Conservation (phyloP, 192 early-diverging fungal genomes). For the Phycomyces blakesleeanus region DNA sequence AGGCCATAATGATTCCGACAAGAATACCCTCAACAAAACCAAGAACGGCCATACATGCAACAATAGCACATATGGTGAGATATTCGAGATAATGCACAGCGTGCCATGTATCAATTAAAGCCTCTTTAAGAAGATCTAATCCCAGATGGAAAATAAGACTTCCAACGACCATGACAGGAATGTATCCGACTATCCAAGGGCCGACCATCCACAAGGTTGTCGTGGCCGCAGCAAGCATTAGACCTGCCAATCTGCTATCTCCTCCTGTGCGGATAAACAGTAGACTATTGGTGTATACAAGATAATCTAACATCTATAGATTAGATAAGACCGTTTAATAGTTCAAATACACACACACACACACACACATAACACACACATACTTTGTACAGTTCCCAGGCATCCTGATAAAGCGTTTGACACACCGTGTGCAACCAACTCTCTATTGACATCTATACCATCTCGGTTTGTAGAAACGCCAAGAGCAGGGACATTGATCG, state of each 20-base stretch:
- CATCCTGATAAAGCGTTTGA: slow-evolving; percentile 81
- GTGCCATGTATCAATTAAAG: slow-evolving; percentile 81
- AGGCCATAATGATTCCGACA: slow-evolving; percentile 88
- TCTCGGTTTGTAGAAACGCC: slow-evolving; percentile 87
- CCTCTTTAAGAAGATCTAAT: slow-evolving; percentile 89
- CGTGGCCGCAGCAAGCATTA: slow-evolving; percentile 77
- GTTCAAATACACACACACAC: background rate
- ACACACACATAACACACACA: slow-evolving; percentile 16
- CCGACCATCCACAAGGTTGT: slow-evolving; percentile 77
- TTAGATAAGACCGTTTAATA: background rate
- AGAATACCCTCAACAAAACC: slow-evolving; percentile 99
- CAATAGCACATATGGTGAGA: slow-evolving; percentile 80
- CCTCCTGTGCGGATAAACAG: slow-evolving; percentile 94
- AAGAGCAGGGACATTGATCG: slow-evolving; percentile 93
- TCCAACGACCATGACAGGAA: slow-evolving; percentile 93
- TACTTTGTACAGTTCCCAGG: slow-evolving; percentile 75
- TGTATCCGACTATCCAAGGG: slow-evolving; percentile 82
- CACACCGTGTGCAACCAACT: slow-evolving; percentile 89
- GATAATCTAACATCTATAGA: slow-evolving; percentile 58
- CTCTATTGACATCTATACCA: slow-evolving; percentile 87
- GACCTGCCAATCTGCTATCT: slow-evolving; percentile 76
- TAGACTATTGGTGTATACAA: slow-evolving; percentile 90
- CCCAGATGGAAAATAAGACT: slow-evolving; percentile 95
- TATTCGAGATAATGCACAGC: slow-evolving; percentile 88
- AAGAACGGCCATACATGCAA: slow-evolving; percentile 80